Evolutionary conservation across 345 rosid species (phyloP), one percentile per base, ranked within the genome.

Genomic region (Acer negundo): DNA sequence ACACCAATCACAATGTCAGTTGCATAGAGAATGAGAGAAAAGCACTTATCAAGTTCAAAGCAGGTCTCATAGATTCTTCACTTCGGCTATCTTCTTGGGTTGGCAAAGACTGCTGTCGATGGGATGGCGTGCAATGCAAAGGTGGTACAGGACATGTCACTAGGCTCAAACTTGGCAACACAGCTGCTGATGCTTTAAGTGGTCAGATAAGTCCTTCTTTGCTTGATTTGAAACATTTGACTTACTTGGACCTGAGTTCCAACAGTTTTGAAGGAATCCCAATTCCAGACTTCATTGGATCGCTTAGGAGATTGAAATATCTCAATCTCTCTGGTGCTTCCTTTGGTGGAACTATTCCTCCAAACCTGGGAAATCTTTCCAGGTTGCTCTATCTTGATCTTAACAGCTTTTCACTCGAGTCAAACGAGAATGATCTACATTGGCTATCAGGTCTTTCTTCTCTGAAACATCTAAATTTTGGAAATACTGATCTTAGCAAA

Each of bases 81-180:
- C 77, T 78, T 79, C 74, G 83, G 10, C 85, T 89, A 40, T 62
- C 77, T 26, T 86, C 89, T 42, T 89, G 90, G 90, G 51, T 75
- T 26, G 85, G 88, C 73, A 81, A 84, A 70, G 85, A 83, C 70
- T 90, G 88, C 75, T 87, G 94, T 78, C 53, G 17, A 69, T 86
- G 92, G 92, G 8, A 65, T 1, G 88, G 90, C 1, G 70, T 89
- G 51, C 8, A 15, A 22, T 89, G 89, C 38, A 77, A 75, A 72
- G 61, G 73, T 44, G 40, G 0, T 20, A 84, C 81, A 35, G 84
- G 85, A 12, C 84, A n/a, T 12, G 86, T 88, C 38, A 2, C 70
- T 3, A 73, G 80, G 79, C 78, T 90, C 40, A 79, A 86, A 62
- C 90, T 10, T 23, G 12, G 73, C 31, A 70, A 53, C 49, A 20